A percentile compares a stretch with the other conserved stretches of the same genome.
phyloP scores from a whole-genome alignment of 805 yeast species.

The Komagataella pastoris region DNA sequence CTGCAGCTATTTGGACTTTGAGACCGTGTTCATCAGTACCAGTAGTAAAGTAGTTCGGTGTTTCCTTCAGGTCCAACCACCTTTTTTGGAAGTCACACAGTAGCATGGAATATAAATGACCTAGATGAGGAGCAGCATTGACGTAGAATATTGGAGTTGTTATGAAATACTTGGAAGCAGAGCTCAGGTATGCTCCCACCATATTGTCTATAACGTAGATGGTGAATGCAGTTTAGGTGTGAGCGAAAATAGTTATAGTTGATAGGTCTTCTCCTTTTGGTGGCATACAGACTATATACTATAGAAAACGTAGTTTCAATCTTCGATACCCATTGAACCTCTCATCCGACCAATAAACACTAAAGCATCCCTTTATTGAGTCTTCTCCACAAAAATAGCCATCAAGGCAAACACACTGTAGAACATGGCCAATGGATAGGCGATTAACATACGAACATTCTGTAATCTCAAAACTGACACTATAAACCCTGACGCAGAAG shows the following conservation, averaged over 20 bases:
- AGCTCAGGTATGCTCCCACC: not conserved
- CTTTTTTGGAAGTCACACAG: constrained; percentile 68
- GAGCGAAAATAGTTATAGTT: not conserved
- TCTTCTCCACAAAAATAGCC: constrained; percentile 58
- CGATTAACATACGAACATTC: constrained; percentile 81
- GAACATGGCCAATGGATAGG: constrained; percentile 85
- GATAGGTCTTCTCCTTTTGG: not conserved
- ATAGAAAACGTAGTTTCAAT: not conserved
- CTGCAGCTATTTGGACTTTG: constrained; percentile 72
- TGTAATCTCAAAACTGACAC: constrained; percentile 72
- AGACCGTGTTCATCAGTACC: constrained; percentile 98
- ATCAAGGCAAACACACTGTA: constrained; percentile 90
- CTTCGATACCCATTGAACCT: not conserved
- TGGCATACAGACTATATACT: not conserved
- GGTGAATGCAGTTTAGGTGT: not conserved
- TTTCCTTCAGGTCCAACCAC: constrained; percentile 43
- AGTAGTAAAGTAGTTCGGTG: constrained; percentile 47
- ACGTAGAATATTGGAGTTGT: constrained; percentile 96
- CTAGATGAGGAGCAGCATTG: constrained; percentile 90
- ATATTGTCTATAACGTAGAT: not conserved
- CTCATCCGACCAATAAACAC: not conserved
- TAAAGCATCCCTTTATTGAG: not conserved
- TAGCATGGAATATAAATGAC: constrained; percentile 83
- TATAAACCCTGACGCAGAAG: constrained; percentile 86
- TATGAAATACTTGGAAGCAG: constrained; percentile 22